Percentiles rank a stretch among this genome's conserved stretches.
These are phyloP conservation scores for Naganishia kalamii DNA, from an alignment of 768 basidiomycete genomes.

Conservation along the genomic window DNA sequence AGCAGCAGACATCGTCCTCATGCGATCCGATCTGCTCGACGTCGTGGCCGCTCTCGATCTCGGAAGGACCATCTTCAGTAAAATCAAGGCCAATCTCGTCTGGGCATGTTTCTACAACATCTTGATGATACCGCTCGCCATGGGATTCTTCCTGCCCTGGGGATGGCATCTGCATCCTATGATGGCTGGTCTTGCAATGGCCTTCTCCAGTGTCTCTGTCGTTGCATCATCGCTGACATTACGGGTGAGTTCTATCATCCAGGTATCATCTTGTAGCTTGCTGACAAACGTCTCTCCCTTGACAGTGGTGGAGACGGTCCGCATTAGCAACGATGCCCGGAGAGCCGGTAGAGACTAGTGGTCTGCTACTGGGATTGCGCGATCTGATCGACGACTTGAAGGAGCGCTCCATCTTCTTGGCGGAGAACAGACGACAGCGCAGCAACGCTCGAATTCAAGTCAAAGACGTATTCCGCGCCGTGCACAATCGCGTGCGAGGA, in stretches of 20 bases:
- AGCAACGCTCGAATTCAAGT: background rate
- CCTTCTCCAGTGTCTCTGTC: conserved; percentile 91
- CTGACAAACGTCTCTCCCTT: conserved; percentile 7
- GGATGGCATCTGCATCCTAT: conserved; percentile 93
- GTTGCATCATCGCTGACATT: conserved; percentile 82
- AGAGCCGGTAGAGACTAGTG: conserved; percentile 47
- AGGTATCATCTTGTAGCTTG: background rate
- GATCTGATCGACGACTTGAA: conserved; percentile 51
- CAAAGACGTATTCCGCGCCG: background rate
- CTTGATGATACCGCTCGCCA: conserved; percentile 89
- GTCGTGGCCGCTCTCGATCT: conserved; percentile 94
- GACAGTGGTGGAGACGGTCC: conserved; percentile 45
- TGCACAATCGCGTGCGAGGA: conserved; percentile 3
- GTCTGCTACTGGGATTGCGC: conserved; percentile 50
- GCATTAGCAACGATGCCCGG: conserved; percentile 55
- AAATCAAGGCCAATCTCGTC: conserved; percentile 84
- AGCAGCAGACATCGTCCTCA: conserved; percentile 95
- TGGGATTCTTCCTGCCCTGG: conserved; percentile 90
- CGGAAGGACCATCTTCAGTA: conserved; percentile 75
- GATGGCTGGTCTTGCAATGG: conserved; percentile 99
- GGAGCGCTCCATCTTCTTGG: conserved; percentile 33
- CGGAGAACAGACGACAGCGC: conserved; percentile 3
- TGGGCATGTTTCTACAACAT: conserved; percentile 97
- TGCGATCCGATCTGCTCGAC: conserved; percentile 92
- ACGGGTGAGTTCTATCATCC: conserved; percentile 50